A percentile compares a stretch with the other conserved stretches of the same genome.
Conservation (phyloP, 1,284 basidiomycete genomes). For the Malassezia nana region DNA sequence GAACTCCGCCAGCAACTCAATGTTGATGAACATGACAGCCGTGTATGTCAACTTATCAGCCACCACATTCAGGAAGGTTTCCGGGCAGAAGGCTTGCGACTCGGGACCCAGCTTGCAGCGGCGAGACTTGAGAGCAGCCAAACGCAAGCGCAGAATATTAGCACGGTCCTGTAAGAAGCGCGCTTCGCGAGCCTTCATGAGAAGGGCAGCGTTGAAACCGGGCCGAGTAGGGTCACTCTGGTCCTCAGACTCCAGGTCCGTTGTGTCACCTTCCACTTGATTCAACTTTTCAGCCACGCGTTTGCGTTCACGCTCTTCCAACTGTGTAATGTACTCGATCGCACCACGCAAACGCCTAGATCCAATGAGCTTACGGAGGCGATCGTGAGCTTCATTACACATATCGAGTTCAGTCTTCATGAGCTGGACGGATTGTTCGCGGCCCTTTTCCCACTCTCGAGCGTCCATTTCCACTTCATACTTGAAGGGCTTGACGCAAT, state of each 20-base stretch:
- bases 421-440: conserved; percentile 63
- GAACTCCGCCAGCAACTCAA: conserved; percentile 87
- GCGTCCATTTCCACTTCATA: conserved; percentile 73
- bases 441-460: conserved; percentile 79
- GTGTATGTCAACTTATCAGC: conserved; percentile 95
- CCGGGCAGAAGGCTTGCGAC: conserved; percentile 80
- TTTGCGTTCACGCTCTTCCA: conserved; percentile 73
- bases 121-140: conserved; percentile 71
- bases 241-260: conserved; percentile 27
- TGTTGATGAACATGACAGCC: conserved; percentile 88
- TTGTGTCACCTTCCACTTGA: neutral
- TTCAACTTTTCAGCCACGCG: conserved; percentile 50
- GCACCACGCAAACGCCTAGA: conserved; percentile 67
- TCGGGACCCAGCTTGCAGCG: conserved; percentile 78
- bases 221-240: conserved; percentile 51
- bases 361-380: conserved; percentile 76
- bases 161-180: conserved; percentile 74
- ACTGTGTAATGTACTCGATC: conserved; percentile 67
- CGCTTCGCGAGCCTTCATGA: conserved; percentile 69
- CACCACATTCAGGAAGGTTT: conserved; percentile 90
- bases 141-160: conserved; percentile 69
- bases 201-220: conserved; percentile 64
- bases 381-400: conserved; percentile 75
- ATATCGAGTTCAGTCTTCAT: conserved; percentile 73
- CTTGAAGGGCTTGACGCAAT: conserved; percentile 98